Base-by-base conservation (phyloP, 805 yeast genomes). In the Ogataea sp. region DNA sequence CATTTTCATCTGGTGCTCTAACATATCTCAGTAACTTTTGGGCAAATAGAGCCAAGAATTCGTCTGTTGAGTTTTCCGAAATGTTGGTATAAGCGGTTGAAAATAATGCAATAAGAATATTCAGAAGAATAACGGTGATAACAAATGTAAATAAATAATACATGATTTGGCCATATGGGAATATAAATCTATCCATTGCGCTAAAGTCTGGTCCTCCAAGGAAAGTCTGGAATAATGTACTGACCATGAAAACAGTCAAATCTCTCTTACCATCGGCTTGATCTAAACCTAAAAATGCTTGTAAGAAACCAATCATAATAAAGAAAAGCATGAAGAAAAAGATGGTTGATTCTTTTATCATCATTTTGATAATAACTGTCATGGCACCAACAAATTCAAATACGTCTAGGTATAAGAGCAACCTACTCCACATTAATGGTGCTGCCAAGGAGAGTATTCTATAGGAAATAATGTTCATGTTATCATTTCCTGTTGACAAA, bases 301-400 rank as follows among this genome's bases (percentile, higher is more conserved):
- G 96, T 40, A 85, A 62, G 60, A 87, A 87, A 0, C 96, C 96
- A 36, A 82, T 56, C 44, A 82, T 78, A 28, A 87, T 78, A 41
- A 86, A 73, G 8, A 71, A 63, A 40, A 87, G 65, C 47, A 87
- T 62, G 34, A 84, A 82, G 54, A 87, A 87, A 64, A 87, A 87
- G 13, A 86, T 69, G n/a, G 84, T 56, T 2, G 93, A 81, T 58
- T 87, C 96, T 50, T 81, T 78, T 85, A 87, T 80, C 86, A 87
- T 82, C 41, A 80, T 80, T 52, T 84, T 84, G 37, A 84, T 64
- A 4, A 87, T 90, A 23, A 87, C 90, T 45, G 87, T 73, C 87
- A 87, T 83, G 2, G 88, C 85, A 31, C 96, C 96, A 36, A 86
- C 84, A 58, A 87, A 86, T 49, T 74, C 73, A 47, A 79, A 78